Evolutionary conservation across 106 monocot species (phyloP).

Genomic region (Dioscorea alata): DNA sequence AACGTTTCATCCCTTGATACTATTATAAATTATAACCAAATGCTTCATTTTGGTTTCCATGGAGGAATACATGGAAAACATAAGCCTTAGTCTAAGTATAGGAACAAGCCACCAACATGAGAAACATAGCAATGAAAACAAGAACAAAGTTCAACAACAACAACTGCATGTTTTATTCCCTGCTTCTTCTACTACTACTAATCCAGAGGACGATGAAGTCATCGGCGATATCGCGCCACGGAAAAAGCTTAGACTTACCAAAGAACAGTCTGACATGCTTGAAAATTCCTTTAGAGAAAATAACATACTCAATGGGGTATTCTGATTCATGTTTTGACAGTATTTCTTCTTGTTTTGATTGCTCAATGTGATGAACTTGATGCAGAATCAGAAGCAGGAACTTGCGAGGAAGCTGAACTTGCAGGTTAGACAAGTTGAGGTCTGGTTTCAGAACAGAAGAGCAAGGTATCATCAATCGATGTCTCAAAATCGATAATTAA

Average conservation of each 20-base stretch:
- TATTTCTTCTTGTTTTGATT: neutral
- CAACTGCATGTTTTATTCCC: neutral
- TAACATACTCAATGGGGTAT: conserved; percentile 38
- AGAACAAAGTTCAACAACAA: neutral
- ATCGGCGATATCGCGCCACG: neutral
- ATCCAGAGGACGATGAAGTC: neutral
- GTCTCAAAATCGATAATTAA: too few relatives aligned
- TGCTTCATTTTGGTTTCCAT: neutral
- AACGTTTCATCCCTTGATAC: neutral
- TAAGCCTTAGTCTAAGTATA: neutral
- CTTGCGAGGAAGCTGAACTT: conserved; percentile 27
- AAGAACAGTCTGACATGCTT: conserved; percentile 45
- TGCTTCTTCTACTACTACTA: neutral
- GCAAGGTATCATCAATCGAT: conserved; percentile 24
- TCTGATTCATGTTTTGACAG: neutral
- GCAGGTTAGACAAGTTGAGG: conserved; percentile 29
- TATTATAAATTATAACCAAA: neutral
- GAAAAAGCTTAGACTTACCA: conserved; percentile 34
- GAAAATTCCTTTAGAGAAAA: conserved; percentile 43
- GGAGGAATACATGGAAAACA: conserved; percentile 9
- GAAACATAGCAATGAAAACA: too few relatives aligned
- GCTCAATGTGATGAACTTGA: neutral
- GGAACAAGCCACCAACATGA: neutral
- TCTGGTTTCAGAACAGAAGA: conserved; percentile 52
- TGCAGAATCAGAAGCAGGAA: conserved; percentile 38